A percentile compares a stretch with the other conserved stretches of the same genome.
Conservation (phyloP, 495 filamentous ascomycete genomes). For the Gamarada debralockiae region DNA sequence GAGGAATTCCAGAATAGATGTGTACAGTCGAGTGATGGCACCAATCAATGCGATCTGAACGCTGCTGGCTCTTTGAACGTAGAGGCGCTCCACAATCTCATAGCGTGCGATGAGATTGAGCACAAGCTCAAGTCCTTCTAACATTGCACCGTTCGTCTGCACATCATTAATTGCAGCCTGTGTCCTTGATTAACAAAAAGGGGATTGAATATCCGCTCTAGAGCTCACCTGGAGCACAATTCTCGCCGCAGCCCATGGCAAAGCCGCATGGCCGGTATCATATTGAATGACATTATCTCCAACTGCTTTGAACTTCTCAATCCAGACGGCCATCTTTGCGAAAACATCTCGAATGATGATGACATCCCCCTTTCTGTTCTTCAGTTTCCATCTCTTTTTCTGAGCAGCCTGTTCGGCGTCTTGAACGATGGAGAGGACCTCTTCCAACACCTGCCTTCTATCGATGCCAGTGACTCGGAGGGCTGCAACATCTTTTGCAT, state of each 20-base stretch:
- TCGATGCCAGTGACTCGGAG: too few relatives aligned
- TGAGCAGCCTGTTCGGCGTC: background rate
- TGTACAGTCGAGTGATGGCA: constrained; percentile 1
- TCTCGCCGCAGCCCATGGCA: constrained; percentile 40
- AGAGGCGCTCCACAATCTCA: constrained; percentile 20
- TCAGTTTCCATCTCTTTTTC: constrained; percentile 25
- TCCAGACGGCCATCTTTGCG: constrained; percentile 33
- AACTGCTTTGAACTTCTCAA: constrained; percentile 36
- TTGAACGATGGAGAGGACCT: background rate
- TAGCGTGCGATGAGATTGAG: constrained; percentile 15
- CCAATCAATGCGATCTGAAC: background rate
- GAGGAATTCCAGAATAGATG: constrained; percentile 7
- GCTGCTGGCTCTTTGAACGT: background rate
- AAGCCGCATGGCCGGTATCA: constrained; percentile 38
- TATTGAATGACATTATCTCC: constrained; percentile 33
- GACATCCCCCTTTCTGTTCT: constrained; percentile 22
- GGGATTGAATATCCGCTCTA: background rate
- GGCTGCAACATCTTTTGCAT: too few relatives aligned
- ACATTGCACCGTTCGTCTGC: constrained; percentile 9
- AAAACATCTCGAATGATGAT: constrained; percentile 34
- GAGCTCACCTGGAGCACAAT: constrained; percentile 34
- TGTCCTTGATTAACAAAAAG: background rate
- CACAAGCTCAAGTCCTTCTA: constrained; percentile 16
- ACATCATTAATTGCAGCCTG: constrained; percentile 14
- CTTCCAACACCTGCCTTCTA: background rate